Percentiles rank a stretch among this genome's conserved stretches.
phyloP scores from a whole-genome alignment of 2,329 filamentous ascomycete species.

The Rutstroemia sp. region DNA sequence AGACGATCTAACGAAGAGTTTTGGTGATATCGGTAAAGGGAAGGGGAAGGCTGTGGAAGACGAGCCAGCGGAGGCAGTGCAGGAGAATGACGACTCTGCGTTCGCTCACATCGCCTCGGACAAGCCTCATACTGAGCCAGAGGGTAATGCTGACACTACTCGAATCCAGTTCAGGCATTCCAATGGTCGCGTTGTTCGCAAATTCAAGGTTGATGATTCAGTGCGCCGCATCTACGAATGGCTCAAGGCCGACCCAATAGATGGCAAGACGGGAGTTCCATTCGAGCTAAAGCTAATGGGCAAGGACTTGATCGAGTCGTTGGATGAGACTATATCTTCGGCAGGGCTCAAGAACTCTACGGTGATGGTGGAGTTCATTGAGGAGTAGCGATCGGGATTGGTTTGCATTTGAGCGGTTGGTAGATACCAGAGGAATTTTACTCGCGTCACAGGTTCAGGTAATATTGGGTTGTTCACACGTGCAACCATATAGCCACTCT shows the following conservation, averaged over 20 bases:
- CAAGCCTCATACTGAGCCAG: conserved; percentile 71
- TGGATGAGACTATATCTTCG: conserved; percentile 70
- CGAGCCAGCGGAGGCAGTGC: conserved; percentile 19
- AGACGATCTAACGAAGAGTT: conserved; percentile 74
- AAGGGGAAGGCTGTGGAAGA: conserved; percentile 41
- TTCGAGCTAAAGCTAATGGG: conserved; percentile 91
- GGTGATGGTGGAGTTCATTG: conserved; percentile 87
- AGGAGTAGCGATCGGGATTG: conserved; percentile 30
- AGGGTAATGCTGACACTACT: conserved; percentile 57
- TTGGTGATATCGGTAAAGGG: conserved; percentile 44
- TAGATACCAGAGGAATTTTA: conserved; percentile 3
- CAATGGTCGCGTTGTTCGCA: conserved; percentile 74
- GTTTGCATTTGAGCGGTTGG: background rate
- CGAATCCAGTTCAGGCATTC: conserved; percentile 90
- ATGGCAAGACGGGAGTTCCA: conserved; percentile 66
- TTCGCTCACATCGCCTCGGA: conserved; percentile 68
- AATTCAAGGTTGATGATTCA: conserved; percentile 70
- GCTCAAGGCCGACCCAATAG: conserved; percentile 82
- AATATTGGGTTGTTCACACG: background rate
- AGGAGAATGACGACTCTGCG: conserved; percentile 32
- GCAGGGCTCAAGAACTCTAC: conserved; percentile 87
- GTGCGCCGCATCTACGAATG: conserved; percentile 89
- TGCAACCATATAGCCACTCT: background rate
- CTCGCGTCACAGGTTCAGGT: background rate
- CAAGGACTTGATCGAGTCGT: conserved; percentile 69